Evolutionary conservation across 495 filamentous ascomycete genomes (phyloP).

Genomic region (Pseudevernia furfuracea): DNA sequence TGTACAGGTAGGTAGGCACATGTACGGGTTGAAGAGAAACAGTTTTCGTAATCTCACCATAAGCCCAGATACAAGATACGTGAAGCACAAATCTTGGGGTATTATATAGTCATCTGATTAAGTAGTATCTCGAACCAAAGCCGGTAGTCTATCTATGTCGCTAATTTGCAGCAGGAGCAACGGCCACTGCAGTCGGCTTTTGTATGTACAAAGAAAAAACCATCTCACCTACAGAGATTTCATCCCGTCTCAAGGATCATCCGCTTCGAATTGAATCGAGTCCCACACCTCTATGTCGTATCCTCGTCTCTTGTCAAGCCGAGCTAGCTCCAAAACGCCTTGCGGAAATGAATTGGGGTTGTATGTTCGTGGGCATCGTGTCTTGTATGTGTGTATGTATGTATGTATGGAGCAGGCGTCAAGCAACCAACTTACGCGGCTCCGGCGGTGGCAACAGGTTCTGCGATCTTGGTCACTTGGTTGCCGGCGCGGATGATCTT

Average conservation of each 20-base stretch:
- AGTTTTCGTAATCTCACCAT: neutral
- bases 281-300: neutral
- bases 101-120: neutral
- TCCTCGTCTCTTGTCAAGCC: neutral
- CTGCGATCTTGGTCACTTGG: slow-evolving; percentile 77
- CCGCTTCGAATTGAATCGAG: slow-evolving; percentile 1
- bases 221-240: neutral
- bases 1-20: too few species aligned
- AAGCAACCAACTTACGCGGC: slow-evolving; percentile 47
- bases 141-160: slow-evolving; percentile 6
- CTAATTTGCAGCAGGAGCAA: neutral
- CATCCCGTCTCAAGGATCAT: neutral
- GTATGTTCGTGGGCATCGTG: slow-evolving; percentile 11
- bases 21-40: too few species aligned
- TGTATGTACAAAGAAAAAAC: neutral
- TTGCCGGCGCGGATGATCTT: slow-evolving; percentile 83
- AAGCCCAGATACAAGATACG: neutral
- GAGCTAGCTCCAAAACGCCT: slow-evolving; percentile 10
- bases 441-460: slow-evolving; percentile 63
- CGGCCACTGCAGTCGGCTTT: neutral
- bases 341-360: neutral
- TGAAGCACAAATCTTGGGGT: neutral
- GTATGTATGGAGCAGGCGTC: neutral
- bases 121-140: neutral
- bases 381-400: too few species aligned